These are phyloP conservation scores for Boletus insuetus DNA, from an alignment of 768 basidiomycete genomes.

Conservation along the genomic window DNA sequence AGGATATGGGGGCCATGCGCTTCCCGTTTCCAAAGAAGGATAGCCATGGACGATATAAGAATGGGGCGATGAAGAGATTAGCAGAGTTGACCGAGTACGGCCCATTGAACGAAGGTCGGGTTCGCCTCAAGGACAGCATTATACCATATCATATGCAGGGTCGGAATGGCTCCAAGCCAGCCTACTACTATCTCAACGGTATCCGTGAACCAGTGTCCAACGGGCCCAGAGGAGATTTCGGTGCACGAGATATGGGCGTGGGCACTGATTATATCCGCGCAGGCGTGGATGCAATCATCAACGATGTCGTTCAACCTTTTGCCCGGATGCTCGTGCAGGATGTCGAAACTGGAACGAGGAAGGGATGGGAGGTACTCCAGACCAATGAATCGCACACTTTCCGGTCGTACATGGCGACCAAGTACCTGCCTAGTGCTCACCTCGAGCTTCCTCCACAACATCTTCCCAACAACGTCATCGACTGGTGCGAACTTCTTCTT, in stretches of 20 bases:
- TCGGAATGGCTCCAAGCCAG: slow-evolving; percentile 9
- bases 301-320: slow-evolving; percentile 18
- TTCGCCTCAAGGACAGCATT: slow-evolving; percentile 16
- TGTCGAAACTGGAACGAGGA: slow-evolving; percentile 12
- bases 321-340: slow-evolving; percentile 15
- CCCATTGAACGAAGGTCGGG: slow-evolving; percentile 20
- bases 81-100: slow-evolving; percentile 30
- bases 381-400: slow-evolving; percentile 26
- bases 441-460: slow-evolving; percentile 15
- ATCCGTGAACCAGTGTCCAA: not conserved
- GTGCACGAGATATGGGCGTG: slow-evolving; percentile 6
- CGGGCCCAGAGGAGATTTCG: not conserved
- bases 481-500: slow-evolving; percentile 18
- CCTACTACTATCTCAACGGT: slow-evolving; percentile 9
- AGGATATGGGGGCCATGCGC: slow-evolving; percentile 41
- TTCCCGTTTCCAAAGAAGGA: slow-evolving; percentile 26
- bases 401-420: slow-evolving; percentile 19
- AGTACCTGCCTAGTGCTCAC: slow-evolving; percentile 19
- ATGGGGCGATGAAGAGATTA: slow-evolving; percentile 30
- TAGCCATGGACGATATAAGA: slow-evolving; percentile 10
- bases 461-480: slow-evolving; percentile 23
- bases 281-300: slow-evolving; percentile 18
- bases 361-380: slow-evolving; percentile 29
- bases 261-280: slow-evolving; percentile 10
- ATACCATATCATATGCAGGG: slow-evolving; percentile 18